Conservation (phyloP, 2,329 filamentous ascomycete species). For the Ascochyta rabiei region DNA sequence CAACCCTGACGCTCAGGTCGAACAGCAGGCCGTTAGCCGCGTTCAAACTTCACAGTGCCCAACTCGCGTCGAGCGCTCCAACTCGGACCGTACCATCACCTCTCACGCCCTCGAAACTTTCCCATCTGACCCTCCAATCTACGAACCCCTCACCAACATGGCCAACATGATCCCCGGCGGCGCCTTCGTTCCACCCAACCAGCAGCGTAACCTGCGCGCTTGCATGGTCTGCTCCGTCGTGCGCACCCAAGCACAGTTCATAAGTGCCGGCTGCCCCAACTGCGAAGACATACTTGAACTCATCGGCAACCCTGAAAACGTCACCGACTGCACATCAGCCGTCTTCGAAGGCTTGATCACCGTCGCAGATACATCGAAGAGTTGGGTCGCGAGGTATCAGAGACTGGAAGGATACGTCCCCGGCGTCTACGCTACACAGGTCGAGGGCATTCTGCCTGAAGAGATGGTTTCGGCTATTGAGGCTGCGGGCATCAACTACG, state of each 20-base stretch:
- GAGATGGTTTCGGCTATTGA: conserved; percentile 63
- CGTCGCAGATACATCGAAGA: conserved; percentile 78
- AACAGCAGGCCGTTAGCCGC: neutral
- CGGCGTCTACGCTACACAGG: conserved; percentile 93
- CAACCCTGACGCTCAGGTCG: neutral
- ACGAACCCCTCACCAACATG: neutral
- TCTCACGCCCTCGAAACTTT: neutral
- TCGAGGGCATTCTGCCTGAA: conserved; percentile 75
- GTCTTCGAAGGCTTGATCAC: conserved; percentile 94
- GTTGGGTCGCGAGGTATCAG: conserved; percentile 98
- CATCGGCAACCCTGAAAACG: conserved; percentile 75
- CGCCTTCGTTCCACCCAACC: conserved; percentile 74
- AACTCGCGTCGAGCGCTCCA: neutral
- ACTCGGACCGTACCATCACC: neutral
- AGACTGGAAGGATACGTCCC: conserved; percentile 84
- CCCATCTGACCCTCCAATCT: conserved; percentile 1
- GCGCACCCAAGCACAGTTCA: conserved; percentile 81
- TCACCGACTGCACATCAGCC: conserved; percentile 92
- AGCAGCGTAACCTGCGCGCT: conserved; percentile 86
- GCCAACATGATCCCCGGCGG: conserved; percentile 43
- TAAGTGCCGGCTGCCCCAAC: conserved; percentile 88
- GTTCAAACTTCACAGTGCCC: neutral
- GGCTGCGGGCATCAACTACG: conserved; percentile 65
- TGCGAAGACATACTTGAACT: conserved; percentile 93
- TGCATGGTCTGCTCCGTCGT: conserved; percentile 99